These are phyloP conservation scores for Boletus mariae DNA, from an alignment of 1,284 basidiomycete species.

Conservation along the genomic window DNA sequence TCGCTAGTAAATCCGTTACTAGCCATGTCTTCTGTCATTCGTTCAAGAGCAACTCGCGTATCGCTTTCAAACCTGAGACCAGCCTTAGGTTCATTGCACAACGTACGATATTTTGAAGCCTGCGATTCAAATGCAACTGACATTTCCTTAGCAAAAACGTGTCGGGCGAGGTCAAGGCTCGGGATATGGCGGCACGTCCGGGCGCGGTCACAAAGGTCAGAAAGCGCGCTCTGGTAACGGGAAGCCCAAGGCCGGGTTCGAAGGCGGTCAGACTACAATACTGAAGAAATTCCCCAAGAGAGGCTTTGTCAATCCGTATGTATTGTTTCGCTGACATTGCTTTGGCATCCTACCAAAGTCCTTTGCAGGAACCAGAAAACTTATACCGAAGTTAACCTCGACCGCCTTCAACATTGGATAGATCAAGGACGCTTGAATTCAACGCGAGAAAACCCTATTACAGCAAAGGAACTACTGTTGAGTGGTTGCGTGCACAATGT, in stretches of 20 bases:
- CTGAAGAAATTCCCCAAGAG: slow-evolving; percentile 91
- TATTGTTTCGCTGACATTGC: slow-evolving; percentile 16
- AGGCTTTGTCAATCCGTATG: slow-evolving; percentile 91
- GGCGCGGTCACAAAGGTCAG: slow-evolving; percentile 94
- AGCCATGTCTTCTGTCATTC: slow-evolving; percentile 32
- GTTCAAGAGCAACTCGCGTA: slow-evolving; percentile 36
- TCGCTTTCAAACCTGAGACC: slow-evolving; percentile 64
- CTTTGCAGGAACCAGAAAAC: slow-evolving; percentile 59
- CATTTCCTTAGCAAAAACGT: slow-evolving; percentile 73
- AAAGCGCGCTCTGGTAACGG: slow-evolving; percentile 90
- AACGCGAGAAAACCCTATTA: slow-evolving; percentile 81
- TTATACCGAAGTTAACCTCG: slow-evolving; percentile 84
- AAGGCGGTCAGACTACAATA: slow-evolving; percentile 95
- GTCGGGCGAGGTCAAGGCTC: slow-evolving; percentile 92
- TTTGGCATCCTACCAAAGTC: slow-evolving; percentile 3
- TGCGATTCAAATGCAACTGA: not conserved
- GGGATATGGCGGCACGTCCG: slow-evolving; percentile 87
- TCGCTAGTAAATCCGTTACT: not conserved
- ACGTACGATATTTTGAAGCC: slow-evolving; percentile 37
- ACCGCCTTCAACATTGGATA: slow-evolving; percentile 89
- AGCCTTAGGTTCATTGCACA: slow-evolving; percentile 58
- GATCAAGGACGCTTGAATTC: slow-evolving; percentile 79
- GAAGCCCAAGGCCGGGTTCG: slow-evolving; percentile 78
- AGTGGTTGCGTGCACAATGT: slow-evolving; percentile 88
- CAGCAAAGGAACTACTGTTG: slow-evolving; percentile 78